Base-by-base conservation (phyloP, 345 rosid species). In the Eutrema heterophyllum region DNA sequence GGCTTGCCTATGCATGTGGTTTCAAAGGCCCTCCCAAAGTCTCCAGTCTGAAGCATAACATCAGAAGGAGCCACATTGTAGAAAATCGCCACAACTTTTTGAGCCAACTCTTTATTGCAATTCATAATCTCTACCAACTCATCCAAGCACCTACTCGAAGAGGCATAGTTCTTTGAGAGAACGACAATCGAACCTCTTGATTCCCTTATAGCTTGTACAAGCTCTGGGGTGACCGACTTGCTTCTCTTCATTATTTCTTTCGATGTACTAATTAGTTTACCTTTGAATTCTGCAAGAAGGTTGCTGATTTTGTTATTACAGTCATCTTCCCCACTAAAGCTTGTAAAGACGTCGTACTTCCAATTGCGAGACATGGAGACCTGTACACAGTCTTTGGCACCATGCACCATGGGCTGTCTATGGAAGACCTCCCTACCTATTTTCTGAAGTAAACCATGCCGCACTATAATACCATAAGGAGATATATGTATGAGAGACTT, bases 401-500 rank as follows among this genome's bases (percentile, higher is more conserved):
- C 30, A 29, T 0, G 30, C 4, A 29, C 5, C 30, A 29, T 29
- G 30, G 30, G 2, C 5, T 48, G 52, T 48, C 52, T 48, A 18
- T 18, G 52, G 27, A 48, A 27, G 52, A 51, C 33, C 61, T 56
- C 61, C 26, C 27, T n/a, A 56, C 61, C 12, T n/a, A 56, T 15
- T 15, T 4, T 33, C 14, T n/a, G 41, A 7, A 33, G 61, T 7
- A 56, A n/a, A 16, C 12, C 9, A 55, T 7, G 61, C 6, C 26
- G 41, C 41, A 33, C 39, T 33, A 9, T 15, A 11, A 56, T 36
- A 56, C 61, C 61, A 36, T 8, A 33, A 2, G 61, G 24, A 56
- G 72, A 53, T 68, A 29, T 21, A 40, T 5, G 7, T 53, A 68
- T 40, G 51, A 68, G 62, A 68, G 61, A 68, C 30, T 18, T 29